Conservation (phyloP, 305 asterid species). For the Fraxinus paxiana region DNA sequence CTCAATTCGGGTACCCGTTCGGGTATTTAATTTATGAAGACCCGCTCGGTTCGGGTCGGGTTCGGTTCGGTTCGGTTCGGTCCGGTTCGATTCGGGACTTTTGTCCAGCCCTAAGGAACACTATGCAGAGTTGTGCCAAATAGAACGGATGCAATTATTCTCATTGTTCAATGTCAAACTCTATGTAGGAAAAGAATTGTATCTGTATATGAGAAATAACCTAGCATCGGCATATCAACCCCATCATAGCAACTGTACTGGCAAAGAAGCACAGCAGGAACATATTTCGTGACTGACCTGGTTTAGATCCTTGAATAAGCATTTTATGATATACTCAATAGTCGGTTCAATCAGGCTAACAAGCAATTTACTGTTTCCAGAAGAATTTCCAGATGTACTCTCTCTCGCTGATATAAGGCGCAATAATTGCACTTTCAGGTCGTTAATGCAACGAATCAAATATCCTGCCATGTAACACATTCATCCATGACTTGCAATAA, state of each 20-base stretch:
- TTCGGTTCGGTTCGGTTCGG: too few species aligned
- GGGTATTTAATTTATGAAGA: too few species aligned
- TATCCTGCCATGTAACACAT: slow-evolving; percentile 52
- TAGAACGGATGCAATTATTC: not conserved
- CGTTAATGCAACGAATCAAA: slow-evolving; percentile 60
- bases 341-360: slow-evolving; percentile 65
- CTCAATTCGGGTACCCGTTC: too few species aligned
- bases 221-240: slow-evolving; percentile 17
- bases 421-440: slow-evolving; percentile 52
- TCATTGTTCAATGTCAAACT: slow-evolving; percentile 3
- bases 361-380: slow-evolving; percentile 43
- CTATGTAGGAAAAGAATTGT: slow-evolving; percentile 2
- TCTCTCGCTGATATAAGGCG: slow-evolving; percentile 39
- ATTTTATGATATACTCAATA: slow-evolving; percentile 59
- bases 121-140: slow-evolving; percentile 2
- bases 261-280: slow-evolving; percentile 25
- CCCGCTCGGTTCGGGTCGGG: too few species aligned
- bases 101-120: too few species aligned
- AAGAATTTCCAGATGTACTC: slow-evolving; percentile 30
- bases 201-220: not conserved
- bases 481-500: slow-evolving; percentile 23
- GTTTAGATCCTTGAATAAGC: slow-evolving; percentile 55
- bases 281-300: slow-evolving; percentile 47
- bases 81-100: too few species aligned
- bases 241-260: slow-evolving; percentile 20